Base-by-base conservation (phyloP, 2,329 filamentous ascomycete genomes). In the Chalara sp. region DNA sequence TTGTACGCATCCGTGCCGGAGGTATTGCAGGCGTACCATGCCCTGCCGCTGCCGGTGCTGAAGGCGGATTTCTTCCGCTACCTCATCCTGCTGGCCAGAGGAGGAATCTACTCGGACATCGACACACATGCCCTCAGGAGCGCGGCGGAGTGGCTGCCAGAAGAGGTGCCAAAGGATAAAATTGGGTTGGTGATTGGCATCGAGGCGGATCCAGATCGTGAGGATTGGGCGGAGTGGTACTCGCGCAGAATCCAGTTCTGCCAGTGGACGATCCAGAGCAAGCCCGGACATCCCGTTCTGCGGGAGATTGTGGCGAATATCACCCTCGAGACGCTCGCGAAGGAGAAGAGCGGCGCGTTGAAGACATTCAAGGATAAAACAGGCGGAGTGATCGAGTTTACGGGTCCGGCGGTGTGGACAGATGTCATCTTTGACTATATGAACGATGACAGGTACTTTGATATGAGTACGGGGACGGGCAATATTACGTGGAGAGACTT, bases 191-290 rank as follows among this genome's bases (percentile, higher is more conserved):
- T 99, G 39, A 78, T 97, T 62, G 93, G 93, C 53, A 96, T 99
- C 58, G 93, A 99, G 72, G 93, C 93, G 5, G 93, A 99, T 65
- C 90, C 93, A 0, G 90, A 97, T 68, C 82, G 93, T 45, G 80
- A 81, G 4, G 93, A 99, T 67, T 99, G 93, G 93, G 79, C 82
- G 35, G 76, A 96, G 1, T 97, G 92, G 93, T 99, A 97, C 74
- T 93, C 89, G 56, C 86, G 93, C 53, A 82, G 92, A 56, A 91
- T 99, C 54, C 93, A 97, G 67, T 97, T 99, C 70, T 99, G 93
- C 71, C 93, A 99, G 68, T 99, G 93, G 93, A 99, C 93, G 1
- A 96, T 99, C 56, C 92, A 97, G 69, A 76, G 87, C 51, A 99
- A 99, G 70, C 87, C 92, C 0, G 93, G 93, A 8, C 93, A 99